A percentile compares a stretch with the other conserved stretches of the same genome.
Conservation (phyloP, 2,329 filamentous ascomycete genomes). For the Zymoseptoria brevis region DNA sequence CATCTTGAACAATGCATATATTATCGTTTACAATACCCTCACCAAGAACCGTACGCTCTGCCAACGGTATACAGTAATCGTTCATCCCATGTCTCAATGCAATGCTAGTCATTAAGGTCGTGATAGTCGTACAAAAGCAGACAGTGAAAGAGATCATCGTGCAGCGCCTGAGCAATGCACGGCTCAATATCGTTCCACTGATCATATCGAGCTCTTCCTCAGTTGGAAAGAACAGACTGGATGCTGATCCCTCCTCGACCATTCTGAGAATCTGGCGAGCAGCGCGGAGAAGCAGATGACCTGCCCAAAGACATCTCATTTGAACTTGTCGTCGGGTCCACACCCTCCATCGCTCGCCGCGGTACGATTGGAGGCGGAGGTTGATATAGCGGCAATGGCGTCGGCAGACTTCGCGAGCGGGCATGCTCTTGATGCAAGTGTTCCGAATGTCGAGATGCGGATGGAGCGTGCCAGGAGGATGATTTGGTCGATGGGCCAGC, state of each 20-base stretch:
- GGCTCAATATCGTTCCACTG: neutral
- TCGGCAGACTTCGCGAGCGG: constrained; percentile 27
- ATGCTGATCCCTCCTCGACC: constrained; percentile 25
- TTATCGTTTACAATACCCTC: neutral
- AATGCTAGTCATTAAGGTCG: neutral
- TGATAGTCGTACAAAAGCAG: neutral
- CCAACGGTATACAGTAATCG: neutral
- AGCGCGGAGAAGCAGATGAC: constrained; percentile 9
- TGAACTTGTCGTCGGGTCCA: constrained; percentile 13
- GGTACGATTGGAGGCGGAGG: constrained; percentile 24
- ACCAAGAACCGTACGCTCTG: neutral
- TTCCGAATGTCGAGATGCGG: constrained; percentile 2
- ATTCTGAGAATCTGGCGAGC: constrained; percentile 20
- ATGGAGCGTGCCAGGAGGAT: constrained; percentile 19
- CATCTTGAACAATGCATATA: neutral
- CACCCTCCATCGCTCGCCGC: constrained; percentile 12
- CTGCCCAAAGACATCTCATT: constrained; percentile 9
- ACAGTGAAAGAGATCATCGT: neutral
- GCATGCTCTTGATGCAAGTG: constrained; percentile 20
- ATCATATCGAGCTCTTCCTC: neutral
- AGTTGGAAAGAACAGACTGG: constrained; percentile 24
- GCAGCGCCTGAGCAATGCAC: neutral
- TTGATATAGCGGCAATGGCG: constrained; percentile 29
- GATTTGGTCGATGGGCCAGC: constrained; percentile 16
- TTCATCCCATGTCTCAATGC: neutral